These are phyloP conservation scores for Macaranga tanarius DNA, from an alignment of 441 rosid genomes.

Conservation along the genomic window DNA sequence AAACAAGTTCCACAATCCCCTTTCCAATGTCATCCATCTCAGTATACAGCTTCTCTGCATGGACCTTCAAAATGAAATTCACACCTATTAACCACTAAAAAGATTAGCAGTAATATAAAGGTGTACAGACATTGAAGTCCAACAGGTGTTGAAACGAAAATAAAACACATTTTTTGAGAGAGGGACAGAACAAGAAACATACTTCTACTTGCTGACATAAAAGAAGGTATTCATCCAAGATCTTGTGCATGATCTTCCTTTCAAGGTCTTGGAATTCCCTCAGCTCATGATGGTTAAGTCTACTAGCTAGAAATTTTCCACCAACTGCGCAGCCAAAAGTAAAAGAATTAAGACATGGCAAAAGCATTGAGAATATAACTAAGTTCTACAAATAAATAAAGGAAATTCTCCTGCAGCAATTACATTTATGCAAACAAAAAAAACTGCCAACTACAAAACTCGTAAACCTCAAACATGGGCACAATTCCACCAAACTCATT, in stretches of 20 bases:
- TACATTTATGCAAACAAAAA: not conserved
- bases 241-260: conserved; percentile 41
- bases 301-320: conserved; percentile 32
- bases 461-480: not conserved
- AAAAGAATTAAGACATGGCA: not conserved
- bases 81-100: not conserved
- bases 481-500: not conserved
- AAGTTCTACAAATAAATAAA: not conserved
- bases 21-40: conserved; percentile 45
- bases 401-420: not conserved
- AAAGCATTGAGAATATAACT: not conserved
- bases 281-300: conserved; percentile 39
- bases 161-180: not conserved
- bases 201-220: conserved; percentile 55
- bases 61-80: conserved; percentile 38
- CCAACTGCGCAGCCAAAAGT: conserved; percentile 30
- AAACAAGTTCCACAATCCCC: conserved; percentile 60
- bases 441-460: not conserved
- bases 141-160: not conserved
- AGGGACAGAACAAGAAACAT: conserved; percentile 19
- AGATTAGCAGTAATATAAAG: not conserved
- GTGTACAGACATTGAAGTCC: not conserved
- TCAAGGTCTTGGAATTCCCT: conserved; percentile 32
- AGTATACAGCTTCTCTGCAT: conserved; percentile 39
- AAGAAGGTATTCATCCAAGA: conserved; percentile 50